Evolutionary conservation across 208 protist species (phyloP).

Genomic region (Leishmania lainsoni): DNA sequence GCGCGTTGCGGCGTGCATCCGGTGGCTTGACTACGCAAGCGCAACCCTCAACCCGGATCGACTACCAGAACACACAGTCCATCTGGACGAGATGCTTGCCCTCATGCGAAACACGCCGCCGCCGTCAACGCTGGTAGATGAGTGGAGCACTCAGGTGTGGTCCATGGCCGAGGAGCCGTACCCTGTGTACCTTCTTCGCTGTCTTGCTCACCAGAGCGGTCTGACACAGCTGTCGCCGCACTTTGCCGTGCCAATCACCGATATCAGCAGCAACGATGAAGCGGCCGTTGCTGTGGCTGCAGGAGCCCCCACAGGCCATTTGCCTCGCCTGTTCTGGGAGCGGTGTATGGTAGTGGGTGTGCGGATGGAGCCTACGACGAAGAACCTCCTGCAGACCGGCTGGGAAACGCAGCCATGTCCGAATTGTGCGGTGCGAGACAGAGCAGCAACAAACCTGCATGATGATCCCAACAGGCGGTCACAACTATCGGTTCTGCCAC

Average conservation of each 20-base stretch:
- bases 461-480: background rate
- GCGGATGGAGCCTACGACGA: conserved; percentile 38
- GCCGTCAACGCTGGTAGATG: conserved; percentile 40
- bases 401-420: conserved; percentile 46
- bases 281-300: background rate
- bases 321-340: conserved; percentile 21
- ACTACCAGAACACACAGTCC: conserved; percentile 17
- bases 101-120: conserved; percentile 38
- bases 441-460: background rate
- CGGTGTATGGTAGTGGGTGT: conserved; percentile 51
- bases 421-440: conserved; percentile 10
- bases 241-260: background rate
- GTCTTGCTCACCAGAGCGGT: conserved; percentile 42
- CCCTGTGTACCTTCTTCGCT: conserved; percentile 65
- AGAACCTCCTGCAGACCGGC: conserved; percentile 58
- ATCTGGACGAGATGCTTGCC: conserved; percentile 26
- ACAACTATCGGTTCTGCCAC: conserved; percentile 10
- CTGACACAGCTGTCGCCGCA: conserved; percentile 25
- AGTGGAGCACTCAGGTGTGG: conserved; percentile 66
- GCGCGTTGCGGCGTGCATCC: conserved; percentile 10
- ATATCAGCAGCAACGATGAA: background rate
- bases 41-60: conserved; percentile 38
- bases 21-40: conserved; percentile 39
- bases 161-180: conserved; percentile 58
- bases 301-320: background rate